phyloP scores from a whole-genome alignment of 768 basidiomycete genomes.

The Psilocybe cyanescens region DNA sequence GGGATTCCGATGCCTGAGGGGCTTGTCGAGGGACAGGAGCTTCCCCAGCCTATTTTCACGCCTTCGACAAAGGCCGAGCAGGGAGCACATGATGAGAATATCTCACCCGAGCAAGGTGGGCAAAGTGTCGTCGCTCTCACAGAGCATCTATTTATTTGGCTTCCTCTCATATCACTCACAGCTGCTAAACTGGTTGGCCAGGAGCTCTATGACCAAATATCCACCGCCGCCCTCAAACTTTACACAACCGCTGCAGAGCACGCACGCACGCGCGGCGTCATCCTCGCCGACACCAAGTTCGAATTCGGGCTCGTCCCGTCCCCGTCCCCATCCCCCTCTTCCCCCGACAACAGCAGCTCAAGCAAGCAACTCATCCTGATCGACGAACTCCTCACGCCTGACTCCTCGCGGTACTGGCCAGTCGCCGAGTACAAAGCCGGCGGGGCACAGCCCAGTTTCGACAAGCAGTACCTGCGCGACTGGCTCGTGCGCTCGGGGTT shows the following conservation, averaged over 20 bases:
- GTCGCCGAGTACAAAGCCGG: slow-evolving; percentile 73
- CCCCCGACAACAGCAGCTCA: slow-evolving; percentile 32
- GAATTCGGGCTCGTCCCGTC: slow-evolving; percentile 83
- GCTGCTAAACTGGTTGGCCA: slow-evolving; percentile 70
- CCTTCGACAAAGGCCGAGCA: slow-evolving; percentile 97
- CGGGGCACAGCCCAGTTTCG: slow-evolving; percentile 84
- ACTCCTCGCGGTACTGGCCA: slow-evolving; percentile 98
- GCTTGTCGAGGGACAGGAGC: slow-evolving; percentile 82
- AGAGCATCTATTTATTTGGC: background rate
- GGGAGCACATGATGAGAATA: slow-evolving; percentile 96
- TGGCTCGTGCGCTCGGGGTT: slow-evolving; percentile 81
- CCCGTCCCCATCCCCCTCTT: background rate
- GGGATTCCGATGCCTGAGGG: slow-evolving; percentile 77
- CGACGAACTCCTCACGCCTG: slow-evolving; percentile 97
- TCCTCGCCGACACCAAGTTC: slow-evolving; percentile 98
- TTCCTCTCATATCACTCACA: slow-evolving; percentile 25
- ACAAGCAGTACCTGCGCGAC: slow-evolving; percentile 95
- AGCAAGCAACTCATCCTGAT: slow-evolving; percentile 74
- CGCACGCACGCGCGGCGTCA: slow-evolving; percentile 77
- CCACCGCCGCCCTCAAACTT: slow-evolving; percentile 61
- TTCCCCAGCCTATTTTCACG: slow-evolving; percentile 87
- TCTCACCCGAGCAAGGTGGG: slow-evolving; percentile 79
- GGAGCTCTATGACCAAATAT: slow-evolving; percentile 64
- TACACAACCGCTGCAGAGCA: slow-evolving; percentile 79
- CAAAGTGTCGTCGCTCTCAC: no score